Conservation (phyloP, 306 rosid genomes). For the Cucurbita argyrosperma region DNA sequence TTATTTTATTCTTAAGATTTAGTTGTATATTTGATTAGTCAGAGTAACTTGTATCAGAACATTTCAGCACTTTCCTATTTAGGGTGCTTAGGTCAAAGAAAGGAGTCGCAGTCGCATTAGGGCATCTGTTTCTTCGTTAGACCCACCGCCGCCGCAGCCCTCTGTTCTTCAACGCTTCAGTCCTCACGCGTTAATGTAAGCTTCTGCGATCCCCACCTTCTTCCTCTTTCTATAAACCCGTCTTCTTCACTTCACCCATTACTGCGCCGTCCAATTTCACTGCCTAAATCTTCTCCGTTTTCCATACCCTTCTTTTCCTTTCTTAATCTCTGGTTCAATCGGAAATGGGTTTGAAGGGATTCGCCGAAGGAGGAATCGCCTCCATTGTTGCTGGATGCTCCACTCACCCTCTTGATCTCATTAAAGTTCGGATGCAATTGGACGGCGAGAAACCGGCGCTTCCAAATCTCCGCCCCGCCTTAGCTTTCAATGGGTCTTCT, state of each 20-base stretch:
- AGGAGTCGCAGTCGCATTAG: neutral
- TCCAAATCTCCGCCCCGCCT: constrained; percentile 40
- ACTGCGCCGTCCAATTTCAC: neutral
- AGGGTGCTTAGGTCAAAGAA: neutral
- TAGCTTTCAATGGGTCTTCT: constrained; percentile 17
- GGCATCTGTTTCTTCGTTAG: neutral
- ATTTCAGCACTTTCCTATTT: no score
- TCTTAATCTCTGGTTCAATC: constrained; percentile 33
- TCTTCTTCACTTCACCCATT: neutral
- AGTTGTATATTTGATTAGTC: no score
- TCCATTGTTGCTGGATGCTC: constrained; percentile 7
- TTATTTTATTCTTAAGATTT: no score
- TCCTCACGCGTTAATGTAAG: neutral
- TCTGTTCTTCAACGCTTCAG: neutral
- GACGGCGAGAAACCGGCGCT: constrained; percentile 35
- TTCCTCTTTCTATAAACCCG: neutral
- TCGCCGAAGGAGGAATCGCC: constrained; percentile 7
- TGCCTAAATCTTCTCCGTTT: neutral
- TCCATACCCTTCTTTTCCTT: neutral
- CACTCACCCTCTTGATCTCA: constrained; percentile 31
- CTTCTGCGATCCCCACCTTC: neutral
- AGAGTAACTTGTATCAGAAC: no score
- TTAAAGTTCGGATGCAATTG: constrained; percentile 84
- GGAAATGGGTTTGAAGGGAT: constrained; percentile 8
- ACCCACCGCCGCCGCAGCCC: neutral